Conservation (phyloP, 164 flowering plant genomes). For the Dillenia suffruticosa region DNA sequence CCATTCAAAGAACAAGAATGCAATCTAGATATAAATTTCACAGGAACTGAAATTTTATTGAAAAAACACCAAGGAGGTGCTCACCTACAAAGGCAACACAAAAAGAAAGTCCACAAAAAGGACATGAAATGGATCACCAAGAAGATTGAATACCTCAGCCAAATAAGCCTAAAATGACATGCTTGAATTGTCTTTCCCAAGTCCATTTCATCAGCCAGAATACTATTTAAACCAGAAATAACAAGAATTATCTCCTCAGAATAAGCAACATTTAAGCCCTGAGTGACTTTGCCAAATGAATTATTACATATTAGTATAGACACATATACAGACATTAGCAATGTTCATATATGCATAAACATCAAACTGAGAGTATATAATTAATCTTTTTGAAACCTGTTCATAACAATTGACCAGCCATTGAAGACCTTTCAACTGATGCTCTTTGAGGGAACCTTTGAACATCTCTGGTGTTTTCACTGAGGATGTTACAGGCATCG, state of each 20-base stretch:
- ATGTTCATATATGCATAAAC: too few relatives aligned
- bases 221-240: conserved; percentile 88
- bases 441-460: conserved; percentile 90
- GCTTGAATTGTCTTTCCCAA: conserved; percentile 99
- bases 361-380: too few relatives aligned
- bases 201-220: conserved; percentile 99
- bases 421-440: conserved; percentile 94
- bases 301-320: too few relatives aligned
- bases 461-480: conserved; percentile 90
- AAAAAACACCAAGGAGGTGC: too few relatives aligned
- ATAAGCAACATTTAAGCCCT: too few relatives aligned
- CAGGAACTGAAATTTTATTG: too few relatives aligned
- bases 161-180: conserved; percentile 98
- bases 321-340: too few relatives aligned
- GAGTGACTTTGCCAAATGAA: too few relatives aligned
- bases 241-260: conserved; percentile 2
- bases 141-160: conserved; percentile 69
- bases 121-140: background rate
- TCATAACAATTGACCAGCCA: conserved; percentile 99
- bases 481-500: conserved; percentile 92
- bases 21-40: background rate
- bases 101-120: too few relatives aligned
- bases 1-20: conserved; percentile 3
- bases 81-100: too few relatives aligned
- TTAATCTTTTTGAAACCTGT: conserved; percentile 45